Conservation (phyloP, 1,139 yeast species). For the Yamadazyma triangularis region DNA sequence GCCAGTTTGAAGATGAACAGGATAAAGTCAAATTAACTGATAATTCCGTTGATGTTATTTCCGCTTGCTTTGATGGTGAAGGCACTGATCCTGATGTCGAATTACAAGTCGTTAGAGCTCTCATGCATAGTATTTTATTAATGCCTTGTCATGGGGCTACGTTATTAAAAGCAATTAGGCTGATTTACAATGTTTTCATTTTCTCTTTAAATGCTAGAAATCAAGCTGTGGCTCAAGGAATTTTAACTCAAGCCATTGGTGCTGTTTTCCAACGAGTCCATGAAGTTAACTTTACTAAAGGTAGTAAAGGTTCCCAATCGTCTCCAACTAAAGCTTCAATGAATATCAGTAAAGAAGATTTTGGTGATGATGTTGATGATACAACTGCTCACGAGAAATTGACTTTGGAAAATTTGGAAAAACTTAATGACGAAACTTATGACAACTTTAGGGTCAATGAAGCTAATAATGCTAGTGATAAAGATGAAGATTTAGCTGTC, state of each 20-base stretch:
- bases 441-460: slow-evolving; percentile 53
- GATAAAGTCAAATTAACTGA: slow-evolving; percentile 63
- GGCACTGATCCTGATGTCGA: slow-evolving; percentile 87
- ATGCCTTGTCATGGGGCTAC: slow-evolving; percentile 91
- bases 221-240: slow-evolving; percentile 94
- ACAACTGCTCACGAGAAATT: slow-evolving; percentile 27
- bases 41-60: slow-evolving; percentile 79
- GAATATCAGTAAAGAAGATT: slow-evolving; percentile 17
- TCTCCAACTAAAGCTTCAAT: slow-evolving; percentile 15
- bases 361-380: slow-evolving; percentile 12
- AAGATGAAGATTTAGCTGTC: slow-evolving; percentile 61
- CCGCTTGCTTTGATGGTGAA: slow-evolving; percentile 86
- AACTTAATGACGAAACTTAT: slow-evolving; percentile 43
- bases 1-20: slow-evolving; percentile 32
- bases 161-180: slow-evolving; percentile 84
- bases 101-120: slow-evolving; percentile 86
- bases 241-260: slow-evolving; percentile 84
- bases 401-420: slow-evolving; percentile 57
- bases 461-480: slow-evolving; percentile 37
- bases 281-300: slow-evolving; percentile 19
- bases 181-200: slow-evolving; percentile 87
- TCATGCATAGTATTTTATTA: slow-evolving; percentile 79
- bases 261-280: slow-evolving; percentile 77
- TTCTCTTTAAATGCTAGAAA: slow-evolving; percentile 76
- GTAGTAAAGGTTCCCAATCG: slow-evolving; percentile 17